Evolutionary conservation across 495 filamentous ascomycete species (phyloP).

Genomic region (Penicillium angulare): DNA sequence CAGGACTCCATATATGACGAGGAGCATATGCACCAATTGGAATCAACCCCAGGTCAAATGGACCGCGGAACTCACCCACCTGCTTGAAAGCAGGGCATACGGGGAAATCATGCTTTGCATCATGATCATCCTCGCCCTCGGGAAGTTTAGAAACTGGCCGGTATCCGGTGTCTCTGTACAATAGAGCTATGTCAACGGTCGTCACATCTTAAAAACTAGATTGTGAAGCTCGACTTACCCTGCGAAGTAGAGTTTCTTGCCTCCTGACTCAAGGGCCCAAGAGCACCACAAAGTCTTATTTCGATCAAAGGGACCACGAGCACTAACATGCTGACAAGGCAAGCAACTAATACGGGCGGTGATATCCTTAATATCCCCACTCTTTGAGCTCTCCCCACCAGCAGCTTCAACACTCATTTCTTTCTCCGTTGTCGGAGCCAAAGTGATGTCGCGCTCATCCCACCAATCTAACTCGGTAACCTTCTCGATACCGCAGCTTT

Average conservation of each 20-base stretch:
- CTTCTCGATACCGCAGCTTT: slow-evolving; percentile 59
- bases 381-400: slow-evolving; percentile 23
- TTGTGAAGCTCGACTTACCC: slow-evolving; percentile 28
- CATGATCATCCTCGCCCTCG: slow-evolving; percentile 69
- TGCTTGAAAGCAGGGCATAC: slow-evolving; percentile 83
- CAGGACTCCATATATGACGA: slow-evolving; percentile 67
- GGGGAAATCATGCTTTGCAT: slow-evolving; percentile 66
- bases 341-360: slow-evolving; percentile 75
- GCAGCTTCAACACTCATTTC: slow-evolving; percentile 24
- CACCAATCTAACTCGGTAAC: slow-evolving; percentile 96
- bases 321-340: slow-evolving; percentile 82
- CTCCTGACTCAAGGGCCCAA: slow-evolving; percentile 77
- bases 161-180: slow-evolving; percentile 70
- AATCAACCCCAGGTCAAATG: slow-evolving; percentile 91
- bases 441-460: slow-evolving; percentile 72
- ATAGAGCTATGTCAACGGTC: not conserved
- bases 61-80: slow-evolving; percentile 77
- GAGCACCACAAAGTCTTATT: slow-evolving; percentile 80
- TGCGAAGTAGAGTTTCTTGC: slow-evolving; percentile 45
- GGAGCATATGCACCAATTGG: slow-evolving; percentile 93
- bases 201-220: not conserved
- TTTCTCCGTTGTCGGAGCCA: slow-evolving; percentile 44
- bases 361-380: slow-evolving; percentile 60
- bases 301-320: slow-evolving; percentile 65
- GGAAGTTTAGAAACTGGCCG: slow-evolving; percentile 71